Evolutionary conservation across 2,329 filamentous ascomycete genomes (phyloP).

Genomic region (Botryotinia narcissicola): DNA sequence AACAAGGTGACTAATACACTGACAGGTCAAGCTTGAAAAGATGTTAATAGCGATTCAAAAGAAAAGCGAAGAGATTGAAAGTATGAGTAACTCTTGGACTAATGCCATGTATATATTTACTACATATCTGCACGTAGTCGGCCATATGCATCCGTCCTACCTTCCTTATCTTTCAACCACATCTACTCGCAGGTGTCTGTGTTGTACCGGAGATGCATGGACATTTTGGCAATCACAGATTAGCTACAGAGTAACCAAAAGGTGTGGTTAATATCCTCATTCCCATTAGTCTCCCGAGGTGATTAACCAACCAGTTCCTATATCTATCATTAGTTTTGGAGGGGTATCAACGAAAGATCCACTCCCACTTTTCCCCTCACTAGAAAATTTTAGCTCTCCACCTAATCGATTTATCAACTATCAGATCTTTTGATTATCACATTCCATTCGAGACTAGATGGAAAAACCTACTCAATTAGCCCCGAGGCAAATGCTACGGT

Average conservation of each 20-base stretch:
- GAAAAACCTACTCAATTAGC: neutral
- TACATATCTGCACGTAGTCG: neutral
- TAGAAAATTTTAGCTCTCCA: neutral
- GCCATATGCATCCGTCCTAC: neutral
- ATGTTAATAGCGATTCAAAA: neutral
- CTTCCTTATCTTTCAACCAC: slow-evolving; percentile 3
- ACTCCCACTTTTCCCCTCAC: slow-evolving; percentile 8
- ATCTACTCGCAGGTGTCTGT: neutral
- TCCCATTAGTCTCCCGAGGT: neutral
- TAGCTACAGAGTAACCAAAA: neutral
- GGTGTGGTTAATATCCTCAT: neutral
- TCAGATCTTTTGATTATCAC: neutral
- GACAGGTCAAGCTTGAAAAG: neutral
- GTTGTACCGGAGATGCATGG: slow-evolving; percentile 10
- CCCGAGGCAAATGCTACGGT: neutral
- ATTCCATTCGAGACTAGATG: neutral
- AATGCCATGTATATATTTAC: neutral
- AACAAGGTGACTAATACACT: neutral
- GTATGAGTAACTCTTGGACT: neutral
- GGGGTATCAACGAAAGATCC: neutral
- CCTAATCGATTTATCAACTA: neutral
- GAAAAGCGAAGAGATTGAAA: neutral
- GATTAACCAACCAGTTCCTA: neutral
- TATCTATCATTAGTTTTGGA: neutral
- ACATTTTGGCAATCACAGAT: neutral